A percentile compares a stretch with the other conserved stretches of the same genome.
phyloP scores from a whole-genome alignment of 768 basidiomycete species.

The Cystofilobasidium macerans region DNA sequence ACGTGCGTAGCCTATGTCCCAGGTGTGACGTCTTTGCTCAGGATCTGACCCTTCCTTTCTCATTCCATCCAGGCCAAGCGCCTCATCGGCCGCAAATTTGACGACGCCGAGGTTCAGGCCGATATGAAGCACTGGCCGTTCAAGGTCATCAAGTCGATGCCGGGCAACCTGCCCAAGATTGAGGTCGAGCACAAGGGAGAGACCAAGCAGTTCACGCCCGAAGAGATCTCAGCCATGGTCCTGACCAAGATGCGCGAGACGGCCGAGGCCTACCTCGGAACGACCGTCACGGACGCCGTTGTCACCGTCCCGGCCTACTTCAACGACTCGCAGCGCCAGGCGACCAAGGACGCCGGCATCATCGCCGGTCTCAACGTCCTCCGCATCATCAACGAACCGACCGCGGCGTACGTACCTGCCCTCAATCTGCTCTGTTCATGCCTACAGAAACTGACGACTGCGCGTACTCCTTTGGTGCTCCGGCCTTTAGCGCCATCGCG shows the following conservation, averaged over 20 bases:
- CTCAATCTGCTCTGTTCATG: no score
- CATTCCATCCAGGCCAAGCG: no score
- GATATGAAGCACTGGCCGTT: slow-evolving; percentile 44
- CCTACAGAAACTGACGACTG: no score
- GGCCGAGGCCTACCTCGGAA: slow-evolving; percentile 19
- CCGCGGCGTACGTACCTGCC: slow-evolving; percentile 57
- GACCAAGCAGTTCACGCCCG: slow-evolving; percentile 46
- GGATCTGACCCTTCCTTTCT: slow-evolving; percentile 2
- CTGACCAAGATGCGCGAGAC: slow-evolving; percentile 36
- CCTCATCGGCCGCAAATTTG: slow-evolving; percentile 86
- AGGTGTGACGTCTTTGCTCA: not conserved
- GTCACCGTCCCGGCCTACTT: slow-evolving; percentile 59
- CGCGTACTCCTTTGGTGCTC: no score
- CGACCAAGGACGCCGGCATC: slow-evolving; percentile 97
- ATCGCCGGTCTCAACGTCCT: slow-evolving; percentile 98
- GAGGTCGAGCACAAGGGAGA: slow-evolving; percentile 52
- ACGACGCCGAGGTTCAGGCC: slow-evolving; percentile 44
- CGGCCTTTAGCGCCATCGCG: slow-evolving; percentile 57
- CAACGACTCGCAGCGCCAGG: slow-evolving; percentile 51
- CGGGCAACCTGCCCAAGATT: slow-evolving; percentile 40
- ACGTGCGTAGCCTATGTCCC: no score
- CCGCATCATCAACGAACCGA: slow-evolving; percentile 99
- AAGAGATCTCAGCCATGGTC: slow-evolving; percentile 58
- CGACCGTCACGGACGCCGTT: slow-evolving; percentile 39
- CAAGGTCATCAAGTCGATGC: slow-evolving; percentile 37